Evolutionary conservation across 2,329 filamentous ascomycete genomes (phyloP).

Genomic region (Cyphellophora europaea): DNA sequence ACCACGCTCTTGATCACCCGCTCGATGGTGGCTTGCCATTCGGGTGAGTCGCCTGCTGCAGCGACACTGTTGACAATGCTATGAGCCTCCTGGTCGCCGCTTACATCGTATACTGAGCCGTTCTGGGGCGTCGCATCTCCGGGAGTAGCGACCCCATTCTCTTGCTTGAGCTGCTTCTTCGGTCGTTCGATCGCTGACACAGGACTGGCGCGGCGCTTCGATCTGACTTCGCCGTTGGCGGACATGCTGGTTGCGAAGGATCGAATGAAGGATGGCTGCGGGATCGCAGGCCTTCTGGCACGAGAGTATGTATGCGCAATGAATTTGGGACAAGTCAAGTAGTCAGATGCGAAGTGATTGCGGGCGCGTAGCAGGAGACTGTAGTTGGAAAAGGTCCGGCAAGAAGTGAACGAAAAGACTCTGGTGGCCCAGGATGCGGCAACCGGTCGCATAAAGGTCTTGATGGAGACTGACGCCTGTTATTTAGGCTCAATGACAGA

Average conservation of each 20-base stretch:
- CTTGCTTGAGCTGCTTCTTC: constrained; percentile 45
- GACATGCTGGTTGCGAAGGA: constrained; percentile 29
- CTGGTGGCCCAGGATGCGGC: neutral
- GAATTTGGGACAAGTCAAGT: neutral
- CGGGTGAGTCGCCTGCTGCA: constrained; percentile 55
- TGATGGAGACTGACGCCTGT: neutral
- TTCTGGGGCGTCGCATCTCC: constrained; percentile 33
- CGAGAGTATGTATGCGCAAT: neutral
- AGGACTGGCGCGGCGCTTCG: constrained; percentile 48
- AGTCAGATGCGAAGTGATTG: neutral
- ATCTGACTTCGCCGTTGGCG: constrained; percentile 37
- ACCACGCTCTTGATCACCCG: constrained; percentile 91
- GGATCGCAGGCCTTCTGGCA: neutral
- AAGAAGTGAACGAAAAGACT: no score
- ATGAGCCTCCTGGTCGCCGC: constrained; percentile 37
- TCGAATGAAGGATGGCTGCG: neutral
- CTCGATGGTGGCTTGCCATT: constrained; percentile 95
- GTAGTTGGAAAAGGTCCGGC: no score
- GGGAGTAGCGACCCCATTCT: constrained; percentile 29
- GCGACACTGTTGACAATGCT: constrained; percentile 35
- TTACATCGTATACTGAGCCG: constrained; percentile 34
- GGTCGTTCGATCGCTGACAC: constrained; percentile 41
- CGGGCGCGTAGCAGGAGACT: no score
- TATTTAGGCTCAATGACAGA: neutral
- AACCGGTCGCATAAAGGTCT: no score